Evolutionary conservation across 148 eudicot genomes (phyloP), one percentile per base, ranked within the genome.

Genomic region (Camellia japonica): DNA sequence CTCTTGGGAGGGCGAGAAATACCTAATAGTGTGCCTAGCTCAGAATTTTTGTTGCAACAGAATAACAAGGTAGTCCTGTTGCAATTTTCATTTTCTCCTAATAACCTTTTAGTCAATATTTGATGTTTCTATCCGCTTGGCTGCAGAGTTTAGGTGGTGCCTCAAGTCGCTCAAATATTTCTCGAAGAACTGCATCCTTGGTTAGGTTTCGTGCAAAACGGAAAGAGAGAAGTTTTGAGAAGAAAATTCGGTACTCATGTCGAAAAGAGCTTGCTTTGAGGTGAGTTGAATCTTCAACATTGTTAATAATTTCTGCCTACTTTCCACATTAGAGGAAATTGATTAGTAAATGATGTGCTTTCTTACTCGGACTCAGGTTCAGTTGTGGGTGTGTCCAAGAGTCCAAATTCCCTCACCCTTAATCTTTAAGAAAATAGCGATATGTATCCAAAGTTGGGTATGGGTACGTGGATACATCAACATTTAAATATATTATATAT

Each of bases 1-100:
- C 92, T 92, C 38, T 83, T 92, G 86, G 97, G 94, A 73, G 90
- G 92, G 51, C 72, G 64, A 68, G 94, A 92, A 41, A 75, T 83
- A 12, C 88, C 90, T 52, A 71, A 80, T 41, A 86, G 60, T 23
- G 81, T 88, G 66, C 86, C 88, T 65, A 78, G 82, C 55, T 83
- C 90, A 75, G 87, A 84, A 59, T 84, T 71, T 79, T 60, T 80
- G 65, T 74, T 79, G 67, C 83, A 87, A 43, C 89, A 77, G 65
- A 86, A 77, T 73, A 82, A 82, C 76, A 73, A 67, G 87, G 89
- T 87, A 82, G 62, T 55, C 6, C 49, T 67, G 63, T 73, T 79
- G 62, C 49, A 6, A 61, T 52, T 20, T 38, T 72, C 55, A 5
- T 20, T 79, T 47, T 74, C 51, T 14, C 16, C 52, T 38, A 23